Evolutionary conservation across 805 yeast genomes (phyloP).

Genomic region (Suhomyces tanzawaensis): DNA sequence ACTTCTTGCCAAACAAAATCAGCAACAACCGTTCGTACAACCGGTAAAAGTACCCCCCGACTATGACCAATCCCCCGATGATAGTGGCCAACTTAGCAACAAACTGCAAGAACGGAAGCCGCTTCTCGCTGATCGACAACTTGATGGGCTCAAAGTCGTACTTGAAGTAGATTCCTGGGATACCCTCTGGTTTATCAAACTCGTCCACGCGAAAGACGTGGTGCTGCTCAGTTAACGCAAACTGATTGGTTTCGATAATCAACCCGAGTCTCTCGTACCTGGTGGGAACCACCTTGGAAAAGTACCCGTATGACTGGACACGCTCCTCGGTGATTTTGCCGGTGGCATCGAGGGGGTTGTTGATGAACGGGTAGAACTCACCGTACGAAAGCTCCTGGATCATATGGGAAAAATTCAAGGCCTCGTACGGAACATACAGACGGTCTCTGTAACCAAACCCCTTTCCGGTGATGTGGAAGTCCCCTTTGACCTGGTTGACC

Average conservation of each 20-base stretch:
- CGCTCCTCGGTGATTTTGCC: constrained; percentile 53
- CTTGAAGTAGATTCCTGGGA: constrained; percentile 79
- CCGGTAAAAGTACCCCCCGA: constrained; percentile 64
- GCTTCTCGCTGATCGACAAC: constrained; percentile 61
- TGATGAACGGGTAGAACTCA: constrained; percentile 77
- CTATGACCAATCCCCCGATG: constrained; percentile 73
- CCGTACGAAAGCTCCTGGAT: constrained; percentile 90
- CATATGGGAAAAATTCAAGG: constrained; percentile 77
- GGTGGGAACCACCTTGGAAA: constrained; percentile 81
- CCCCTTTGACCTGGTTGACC: constrained; percentile 83
- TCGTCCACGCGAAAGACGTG: constrained; percentile 14
- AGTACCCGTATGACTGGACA: constrained; percentile 58
- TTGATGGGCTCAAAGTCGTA: constrained; percentile 89
- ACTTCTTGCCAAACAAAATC: constrained; percentile 58
- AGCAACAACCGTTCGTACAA: constrained; percentile 53
- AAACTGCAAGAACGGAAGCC: constrained; percentile 78
- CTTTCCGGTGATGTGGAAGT: constrained; percentile 76
- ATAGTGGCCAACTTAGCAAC: constrained; percentile 76
- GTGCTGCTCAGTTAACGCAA: constrained; percentile 62
- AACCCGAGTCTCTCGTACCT: constrained; percentile 68
- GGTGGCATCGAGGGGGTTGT: constrained; percentile 84
- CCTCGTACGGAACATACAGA: constrained; percentile 45
- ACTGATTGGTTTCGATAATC: constrained; percentile 78
- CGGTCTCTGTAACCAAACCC: constrained; percentile 62
- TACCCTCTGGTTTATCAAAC: constrained; percentile 21